Evolutionary conservation across 306 rosid genomes (phyloP).

Genomic region (Oemleria cerasiformis): DNA sequence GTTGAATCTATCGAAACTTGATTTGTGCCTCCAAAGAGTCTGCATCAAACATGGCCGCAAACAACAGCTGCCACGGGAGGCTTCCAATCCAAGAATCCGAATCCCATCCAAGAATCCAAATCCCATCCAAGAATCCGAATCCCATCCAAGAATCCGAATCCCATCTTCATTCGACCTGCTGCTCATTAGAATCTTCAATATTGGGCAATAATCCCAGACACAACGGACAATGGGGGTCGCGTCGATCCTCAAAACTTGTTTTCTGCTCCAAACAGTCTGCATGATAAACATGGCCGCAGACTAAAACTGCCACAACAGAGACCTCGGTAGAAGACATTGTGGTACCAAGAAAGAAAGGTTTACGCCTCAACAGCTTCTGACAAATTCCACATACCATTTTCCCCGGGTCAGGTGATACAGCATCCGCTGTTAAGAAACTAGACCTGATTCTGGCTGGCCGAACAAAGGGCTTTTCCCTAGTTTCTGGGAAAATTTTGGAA

Average conservation of each 20-base stretch:
- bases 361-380: slow-evolving; percentile 58
- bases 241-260: slow-evolving; percentile 50
- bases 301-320: slow-evolving; percentile 73
- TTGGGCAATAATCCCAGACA: slow-evolving; percentile 44
- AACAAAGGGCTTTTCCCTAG: slow-evolving; percentile 42
- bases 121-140: slow-evolving; percentile 50
- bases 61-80: slow-evolving; percentile 62
- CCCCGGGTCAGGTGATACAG: slow-evolving; percentile 39
- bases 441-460: slow-evolving; percentile 76
- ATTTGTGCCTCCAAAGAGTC: slow-evolving; percentile 61
- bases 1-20: slow-evolving; percentile 35
- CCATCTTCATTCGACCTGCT: slow-evolving; percentile 38
- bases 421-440: slow-evolving; percentile 38
- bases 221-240: slow-evolving; percentile 69
- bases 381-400: slow-evolving; percentile 68
- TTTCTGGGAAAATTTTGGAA: slow-evolving; percentile 33
- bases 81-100: slow-evolving; percentile 52
- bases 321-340: slow-evolving; percentile 50
- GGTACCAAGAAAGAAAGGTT: slow-evolving; percentile 44
- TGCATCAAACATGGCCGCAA: slow-evolving; percentile 71
- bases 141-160: slow-evolving; percentile 45
- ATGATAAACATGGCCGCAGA: slow-evolving; percentile 86
- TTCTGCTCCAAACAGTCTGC: slow-evolving; percentile 81
- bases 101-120: no score
- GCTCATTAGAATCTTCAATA: slow-evolving; percentile 30